Base-by-base conservation (phyloP, 345 rosid species). In the Turritis glabra region DNA sequence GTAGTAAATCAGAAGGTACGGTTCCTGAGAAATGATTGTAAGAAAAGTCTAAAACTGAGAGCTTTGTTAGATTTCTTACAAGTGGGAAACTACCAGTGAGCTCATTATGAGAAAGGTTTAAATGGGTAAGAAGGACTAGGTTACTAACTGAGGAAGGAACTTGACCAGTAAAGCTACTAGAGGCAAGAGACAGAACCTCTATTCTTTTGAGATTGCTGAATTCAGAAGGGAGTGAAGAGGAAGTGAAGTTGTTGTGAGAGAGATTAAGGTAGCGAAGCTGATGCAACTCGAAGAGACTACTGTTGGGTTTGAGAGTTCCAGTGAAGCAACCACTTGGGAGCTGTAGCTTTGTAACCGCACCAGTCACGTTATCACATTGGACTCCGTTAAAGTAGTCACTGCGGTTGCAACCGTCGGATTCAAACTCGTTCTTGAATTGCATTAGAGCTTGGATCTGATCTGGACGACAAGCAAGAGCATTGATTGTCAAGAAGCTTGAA, bases 171-270 rank as follows among this genome's bases (percentile, higher is more conserved):
- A 66, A 66, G 46, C 59, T 21, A 33, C 3, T 50, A 33, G 22
- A 66, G 33, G 32, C 30, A 66, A 66, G 71, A 66, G 71, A 66
- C 4, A 66, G 33, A 35, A 66, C 47, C 71, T 67, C 71, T 33
- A 67, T 35, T 17, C 12, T 35, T 2, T 11, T 67, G 50, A 67
- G 71, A n/a, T 67, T 35, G 11, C 60, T 52, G 60, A 67, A n/a
- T 3, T 52, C 71, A 0, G 48, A 67, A 67, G 71, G 71, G 10
- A 35, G 48, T n/a, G 50, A 67, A 51, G 60, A 51, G 21, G 71
- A 35, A 23, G 60, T 67, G 60, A 67, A 67, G 60, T 67, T 23
- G 71, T 37, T 67, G 60, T 67, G n/a, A 22, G 60, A 52, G 60
- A 67, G 60, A 35, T 67, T 67, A 10, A 67, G 60, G 71, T 51